Percentiles rank a stretch among this genome's conserved stretches.
Evolutionary conservation across 2,329 filamentous ascomycete species (phyloP).

Genomic region (Sarocladium oryzae): DNA sequence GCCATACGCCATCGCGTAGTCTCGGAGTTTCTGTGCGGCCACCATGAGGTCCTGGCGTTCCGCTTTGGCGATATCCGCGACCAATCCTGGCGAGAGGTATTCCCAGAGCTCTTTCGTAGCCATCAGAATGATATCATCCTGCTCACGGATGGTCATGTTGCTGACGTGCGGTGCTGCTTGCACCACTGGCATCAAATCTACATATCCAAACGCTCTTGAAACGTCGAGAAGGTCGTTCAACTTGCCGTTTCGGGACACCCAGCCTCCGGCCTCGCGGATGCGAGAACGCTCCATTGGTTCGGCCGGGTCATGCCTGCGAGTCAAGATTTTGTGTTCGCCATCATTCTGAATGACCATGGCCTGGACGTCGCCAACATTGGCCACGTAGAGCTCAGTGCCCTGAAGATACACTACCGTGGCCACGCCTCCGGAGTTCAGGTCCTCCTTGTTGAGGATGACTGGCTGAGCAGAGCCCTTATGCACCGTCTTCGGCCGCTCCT

Average conservation of each 20-base stretch:
- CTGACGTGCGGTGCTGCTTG: constrained; percentile 83
- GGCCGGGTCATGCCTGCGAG: constrained; percentile 87
- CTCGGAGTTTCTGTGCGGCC: constrained; percentile 87
- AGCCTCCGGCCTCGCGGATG: constrained; percentile 90
- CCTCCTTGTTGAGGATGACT: constrained; percentile 78
- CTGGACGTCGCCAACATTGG: constrained; percentile 92
- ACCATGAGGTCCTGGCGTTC: constrained; percentile 90
- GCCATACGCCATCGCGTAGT: constrained; percentile 92
- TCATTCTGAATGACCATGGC: constrained; percentile 92
- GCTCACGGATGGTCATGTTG: constrained; percentile 72
- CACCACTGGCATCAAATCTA: constrained; percentile 84
- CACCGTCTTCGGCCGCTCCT: constrained; percentile 60
- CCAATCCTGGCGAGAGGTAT: constrained; percentile 79
- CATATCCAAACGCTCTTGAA: constrained; percentile 91
- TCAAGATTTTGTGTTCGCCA: constrained; percentile 75
- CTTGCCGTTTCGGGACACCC: constrained; percentile 89
- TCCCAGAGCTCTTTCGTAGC: constrained; percentile 95
- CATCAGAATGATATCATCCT: constrained; percentile 88
- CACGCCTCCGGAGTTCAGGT: constrained; percentile 82
- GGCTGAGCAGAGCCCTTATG: constrained; percentile 68
- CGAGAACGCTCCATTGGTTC: constrained; percentile 77
- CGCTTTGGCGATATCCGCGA: constrained; percentile 83
- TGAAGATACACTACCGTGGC: constrained; percentile 88
- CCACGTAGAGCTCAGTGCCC: constrained; percentile 84
- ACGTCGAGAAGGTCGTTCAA: constrained; percentile 89